A percentile compares a stretch with the other conserved stretches of the same genome.
phyloP scores from a whole-genome alignment of 139 green algal species.

The Yamagishiella unicocca region DNA sequence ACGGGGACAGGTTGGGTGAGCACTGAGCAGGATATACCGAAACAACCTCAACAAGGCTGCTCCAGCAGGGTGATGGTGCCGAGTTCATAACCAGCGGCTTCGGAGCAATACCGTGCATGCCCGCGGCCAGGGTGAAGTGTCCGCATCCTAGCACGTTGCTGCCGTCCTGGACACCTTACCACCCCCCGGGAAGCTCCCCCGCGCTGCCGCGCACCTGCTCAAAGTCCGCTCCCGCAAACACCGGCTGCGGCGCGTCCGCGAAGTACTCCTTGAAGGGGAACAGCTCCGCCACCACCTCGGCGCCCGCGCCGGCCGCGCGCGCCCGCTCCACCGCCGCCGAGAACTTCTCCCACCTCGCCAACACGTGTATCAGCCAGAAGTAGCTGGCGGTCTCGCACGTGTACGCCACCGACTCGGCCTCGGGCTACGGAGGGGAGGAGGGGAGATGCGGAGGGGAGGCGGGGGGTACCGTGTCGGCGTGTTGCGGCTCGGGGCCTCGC shows the following conservation, averaged over 20 bases:
- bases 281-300: constrained; percentile 69
- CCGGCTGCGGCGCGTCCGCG: constrained; percentile 80
- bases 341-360: constrained; percentile 89
- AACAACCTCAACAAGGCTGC: no score
- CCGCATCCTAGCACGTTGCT: no score
- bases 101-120: no score
- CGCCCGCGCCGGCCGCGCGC: constrained; percentile 12
- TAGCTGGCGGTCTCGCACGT: constrained; percentile 97
- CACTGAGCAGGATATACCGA: no score
- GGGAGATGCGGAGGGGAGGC: background rate
- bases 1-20: no score
- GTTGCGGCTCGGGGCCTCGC: no score
- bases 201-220: constrained; percentile 71
- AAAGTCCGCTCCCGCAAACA: constrained; percentile 78
- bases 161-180: no score
- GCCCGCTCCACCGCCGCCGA: constrained; percentile 44
- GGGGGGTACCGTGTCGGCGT: no score
- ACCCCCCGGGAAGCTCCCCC: no score
- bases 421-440: background rate
- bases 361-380: constrained; percentile 98
- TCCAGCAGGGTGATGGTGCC: no score
- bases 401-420: constrained; percentile 82
- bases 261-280: constrained; percentile 98
- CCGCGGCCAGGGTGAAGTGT: no score
- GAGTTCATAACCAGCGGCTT: no score